phyloP scores from a whole-genome alignment of 768 basidiomycete species.

The Kwoniella mangroviensis region DNA sequence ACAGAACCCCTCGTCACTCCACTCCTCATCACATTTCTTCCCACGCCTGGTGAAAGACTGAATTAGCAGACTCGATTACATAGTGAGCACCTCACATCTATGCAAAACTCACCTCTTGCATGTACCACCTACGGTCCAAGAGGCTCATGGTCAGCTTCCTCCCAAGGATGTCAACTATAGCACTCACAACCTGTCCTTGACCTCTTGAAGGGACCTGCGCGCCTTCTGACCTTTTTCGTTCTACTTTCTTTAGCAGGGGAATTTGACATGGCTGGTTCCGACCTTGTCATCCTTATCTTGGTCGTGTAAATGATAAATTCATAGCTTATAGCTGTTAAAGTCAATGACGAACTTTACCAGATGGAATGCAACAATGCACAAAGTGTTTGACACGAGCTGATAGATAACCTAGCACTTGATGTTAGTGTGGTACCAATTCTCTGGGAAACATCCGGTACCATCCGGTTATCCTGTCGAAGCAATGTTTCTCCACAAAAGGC shows the following conservation, averaged over 20 bases:
- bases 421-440: background rate
- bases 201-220: slow-evolving; percentile 35
- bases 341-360: background rate
- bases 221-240: slow-evolving; percentile 15
- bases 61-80: background rate
- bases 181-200: slow-evolving; percentile 39
- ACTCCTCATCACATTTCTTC: slow-evolving; percentile 42
- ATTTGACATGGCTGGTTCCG: background rate
- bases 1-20: slow-evolving; percentile 34
- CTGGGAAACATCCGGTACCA: background rate
- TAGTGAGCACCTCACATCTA: too few relatives aligned
- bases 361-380: too few relatives aligned
- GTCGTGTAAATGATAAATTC: background rate
- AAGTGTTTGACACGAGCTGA: background rate
- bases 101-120: slow-evolving; percentile 29
- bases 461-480: background rate
- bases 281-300: background rate
- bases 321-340: background rate
- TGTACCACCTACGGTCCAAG: slow-evolving; percentile 25
- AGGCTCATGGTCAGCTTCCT: background rate
- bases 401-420: background rate
- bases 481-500: background rate
- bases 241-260: background rate
- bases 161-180: background rate
- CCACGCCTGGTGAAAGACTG: slow-evolving; percentile 19